Evolutionary conservation across 2,329 filamentous ascomycete species (phyloP), one percentile per base, ranked within the genome.

Genomic region (Fusarium paranaense): DNA sequence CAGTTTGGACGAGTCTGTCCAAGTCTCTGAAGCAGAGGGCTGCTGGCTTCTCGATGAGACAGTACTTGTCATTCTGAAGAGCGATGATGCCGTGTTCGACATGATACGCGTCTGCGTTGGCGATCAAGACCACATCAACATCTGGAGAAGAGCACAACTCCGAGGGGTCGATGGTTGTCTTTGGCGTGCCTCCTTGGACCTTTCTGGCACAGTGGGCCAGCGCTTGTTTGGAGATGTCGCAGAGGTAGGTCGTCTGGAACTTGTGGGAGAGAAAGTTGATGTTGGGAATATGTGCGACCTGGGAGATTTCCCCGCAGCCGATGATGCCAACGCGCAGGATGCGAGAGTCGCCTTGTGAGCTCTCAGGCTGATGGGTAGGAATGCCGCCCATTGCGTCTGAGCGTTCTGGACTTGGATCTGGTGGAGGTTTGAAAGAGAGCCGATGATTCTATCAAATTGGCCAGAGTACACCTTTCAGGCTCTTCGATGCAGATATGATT

Each of bases 1-100:
- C 87, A 0, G 89, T 89, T 1, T 82, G 84, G 32, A 87, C 80
- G 35, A 92, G 86, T 0, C 80, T 76, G 30, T 86, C 79, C 0
- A 86, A 80, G 58, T 86, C 85, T 6, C 81, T 82, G 18, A 87
- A 78, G 45, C 83, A 87, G n/a, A 91, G 78, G 0, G 88, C 85
- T 10, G 90, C 76, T 0, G 90, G 90, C 70, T 91, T 90, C 77
- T 92, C 90, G 13, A 92, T 81, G 67, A 92, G 85, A 45, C 87
- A 86, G 68, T 87, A 81, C 78, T 92, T 92, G 66, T 86, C 84
- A 25, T 86, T 80, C 61, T 86, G 71, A 2, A 92, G 82, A 1
- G 89, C 88, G 2, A 85, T 77, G 47, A 91, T 81, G n/a, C 84
- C 85, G 70, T 89, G 86, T 5, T 80, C 69, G 25, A 84, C 85